These are phyloP conservation scores for Magnusiomyces ingens DNA, from an alignment of 1,139 yeast genomes.

Conservation along the genomic window DNA sequence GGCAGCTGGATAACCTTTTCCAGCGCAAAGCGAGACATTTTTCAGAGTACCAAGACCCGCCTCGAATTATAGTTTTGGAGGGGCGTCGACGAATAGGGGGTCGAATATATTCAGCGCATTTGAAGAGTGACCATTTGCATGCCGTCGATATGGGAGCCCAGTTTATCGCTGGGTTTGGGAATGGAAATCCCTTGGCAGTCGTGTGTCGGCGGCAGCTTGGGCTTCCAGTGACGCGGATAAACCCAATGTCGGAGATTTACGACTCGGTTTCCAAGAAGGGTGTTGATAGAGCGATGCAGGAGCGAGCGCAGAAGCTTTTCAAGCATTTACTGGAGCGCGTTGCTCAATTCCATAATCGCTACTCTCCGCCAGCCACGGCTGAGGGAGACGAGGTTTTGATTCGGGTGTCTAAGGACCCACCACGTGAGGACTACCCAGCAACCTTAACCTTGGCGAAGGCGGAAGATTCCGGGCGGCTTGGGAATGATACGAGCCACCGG, in stretches of 20 bases:
- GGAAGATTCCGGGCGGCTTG: conserved; percentile 27
- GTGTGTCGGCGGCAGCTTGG: conserved; percentile 38
- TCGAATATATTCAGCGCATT: conserved; percentile 36
- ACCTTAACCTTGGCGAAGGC: conserved; percentile 31
- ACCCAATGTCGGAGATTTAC: conserved; percentile 28
- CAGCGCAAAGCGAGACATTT: conserved; percentile 32
- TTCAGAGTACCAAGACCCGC: conserved; percentile 35
- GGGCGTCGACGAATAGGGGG: conserved; percentile 41
- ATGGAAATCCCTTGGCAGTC: conserved; percentile 39
- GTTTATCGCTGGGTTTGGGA: conserved; percentile 37
- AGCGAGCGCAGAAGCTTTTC: conserved; percentile 33
- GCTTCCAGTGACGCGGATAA: conserved; percentile 31
- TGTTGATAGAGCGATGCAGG: conserved; percentile 28
- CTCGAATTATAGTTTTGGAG: conserved; percentile 36
- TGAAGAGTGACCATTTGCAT: conserved; percentile 25
- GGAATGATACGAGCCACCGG: neutral
- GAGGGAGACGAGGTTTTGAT: conserved; percentile 35
- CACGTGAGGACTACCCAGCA: conserved; percentile 27
- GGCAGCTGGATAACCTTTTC: conserved; percentile 36
- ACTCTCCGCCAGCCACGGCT: conserved; percentile 32
- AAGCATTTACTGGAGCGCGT: conserved; percentile 35
- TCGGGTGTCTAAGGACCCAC: conserved; percentile 34
- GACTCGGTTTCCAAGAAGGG: conserved; percentile 31
- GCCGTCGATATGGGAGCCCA: conserved; percentile 40
- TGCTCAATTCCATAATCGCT: conserved; percentile 31